Evolutionary conservation across 2,329 filamentous ascomycete genomes (phyloP), one percentile per base, ranked within the genome.

Genomic region (Grosmannia huntii): DNA sequence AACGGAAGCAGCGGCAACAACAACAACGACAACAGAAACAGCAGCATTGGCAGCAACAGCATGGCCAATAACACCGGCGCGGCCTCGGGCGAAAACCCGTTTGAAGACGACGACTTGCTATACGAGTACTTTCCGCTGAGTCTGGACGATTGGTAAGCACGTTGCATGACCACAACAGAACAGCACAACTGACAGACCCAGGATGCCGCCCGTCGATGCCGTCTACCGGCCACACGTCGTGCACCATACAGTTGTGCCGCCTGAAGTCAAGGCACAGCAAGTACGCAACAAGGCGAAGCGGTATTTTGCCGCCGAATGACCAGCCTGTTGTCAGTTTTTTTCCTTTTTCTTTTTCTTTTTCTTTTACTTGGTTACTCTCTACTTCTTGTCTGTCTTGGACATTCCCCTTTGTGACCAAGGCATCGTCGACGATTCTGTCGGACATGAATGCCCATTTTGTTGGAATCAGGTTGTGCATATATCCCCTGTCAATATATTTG

Each of bases 81-180:
- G 1, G 71, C 67, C 5, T 70, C 72, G 25, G 70, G 81, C 50
- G 61, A 62, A 68, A 85, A 86, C 67, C 78, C 87, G 38, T 73
- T 84, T 63, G 90, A 95, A 65, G 86, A 86, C 64, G 85, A 85
- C 0, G 91, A 96, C 70, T 75, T 91, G 63, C 75, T 96, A 21
- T 96, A 96, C 68, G 91, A 97, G 72, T 96, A 97, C 68, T 96
- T 97, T 63, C 91, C 91, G 0, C 76, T 97, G 19, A 90, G 87
- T 54, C 74, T 96, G 60, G 90, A 96, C 69, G 91, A 96, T 67
- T 96, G 87, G 87, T 81, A 69, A 66, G 72, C 68, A 23, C 5
- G 3, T 3, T 28, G 14, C 14, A 51, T 7, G 11, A 28, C 7
- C 9, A 16, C 48, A 23, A 48, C 16, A n/a, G 21, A 16, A 14